Evolutionary conservation across 2,329 filamentous ascomycete species (phyloP), one percentile per base, ranked within the genome.

Genomic region (Beauveria sp.): DNA sequence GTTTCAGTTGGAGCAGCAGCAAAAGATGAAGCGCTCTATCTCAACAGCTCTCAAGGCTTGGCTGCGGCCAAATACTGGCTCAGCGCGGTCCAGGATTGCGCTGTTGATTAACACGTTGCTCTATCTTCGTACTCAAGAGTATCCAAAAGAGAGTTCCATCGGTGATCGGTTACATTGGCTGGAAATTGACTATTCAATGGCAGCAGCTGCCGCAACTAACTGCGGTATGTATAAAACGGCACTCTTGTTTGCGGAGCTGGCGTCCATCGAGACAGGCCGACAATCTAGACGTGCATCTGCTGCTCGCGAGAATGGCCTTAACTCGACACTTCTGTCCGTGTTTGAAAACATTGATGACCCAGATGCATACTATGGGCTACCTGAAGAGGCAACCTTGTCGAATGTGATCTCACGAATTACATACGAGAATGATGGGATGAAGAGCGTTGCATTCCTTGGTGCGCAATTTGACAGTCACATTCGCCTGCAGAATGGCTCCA

Each of bases 311-410:
- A 71, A 79, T 52, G 76, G 86, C 28, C 83, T 90, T 7, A 81
- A 83, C 3, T 85, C 90, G 34, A 80, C 96, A 1, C 78, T 98
- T 14, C 80, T 96, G 50, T 79, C 83, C 1, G 93, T 99, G 3
- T 99, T 95, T 72, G 89, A 91, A 70, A 93, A 91, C 64, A 89
- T 99, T 52, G 93, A 97, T 70, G 96, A 99, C 69, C 93, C 93
- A 1, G 95, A 99, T 72, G 88, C 92, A 0, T 99, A 96, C 72
- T 99, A 99, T 70, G 96, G 95, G 4, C 82, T 97, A 8, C 85
- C 90, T 48, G 89, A 96, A 72, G 84, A 85, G 46, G 84, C 91
- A 7, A 92, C 87, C 62, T 76, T 99, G 18, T 80, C 83, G 18
- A 91, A 88, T 12, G 88, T 98, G 1, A 79, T 98, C 63, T 84